These are phyloP conservation scores for Paramecium primaurelia DNA, from an alignment of 73 alveolate species.

Conservation along the genomic window DNA sequence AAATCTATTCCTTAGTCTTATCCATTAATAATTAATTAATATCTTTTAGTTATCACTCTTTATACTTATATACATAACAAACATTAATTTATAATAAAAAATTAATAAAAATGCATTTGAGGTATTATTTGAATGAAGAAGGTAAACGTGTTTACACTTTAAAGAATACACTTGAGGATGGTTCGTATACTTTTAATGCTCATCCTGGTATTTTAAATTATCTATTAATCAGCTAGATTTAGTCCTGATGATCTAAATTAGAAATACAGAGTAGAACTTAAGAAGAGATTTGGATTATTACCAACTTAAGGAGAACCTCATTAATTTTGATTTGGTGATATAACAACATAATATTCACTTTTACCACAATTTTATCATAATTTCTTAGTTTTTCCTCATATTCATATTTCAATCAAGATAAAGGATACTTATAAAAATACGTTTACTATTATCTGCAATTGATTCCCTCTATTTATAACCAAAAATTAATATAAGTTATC, in stretches of 20 bases:
- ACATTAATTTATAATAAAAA: not conserved
- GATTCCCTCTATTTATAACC: too few relatives aligned
- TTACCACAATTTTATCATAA: not conserved
- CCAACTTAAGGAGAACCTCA: not conserved
- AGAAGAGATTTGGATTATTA: not conserved
- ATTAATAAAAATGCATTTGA: not conserved
- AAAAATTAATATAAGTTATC: too few relatives aligned
- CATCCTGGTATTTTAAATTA: not conserved
- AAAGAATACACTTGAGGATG: not conserved
- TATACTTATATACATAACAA: not conserved
- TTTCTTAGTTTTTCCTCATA: not conserved
- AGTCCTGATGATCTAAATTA: not conserved
- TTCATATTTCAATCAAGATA: not conserved
- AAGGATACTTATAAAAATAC: not conserved
- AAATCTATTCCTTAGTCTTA: conserved; percentile 33
- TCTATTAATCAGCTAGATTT: not conserved
- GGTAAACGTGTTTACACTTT: not conserved
- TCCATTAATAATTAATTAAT: conserved; percentile 21
- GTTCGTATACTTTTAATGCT: not conserved
- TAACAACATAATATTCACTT: not conserved
- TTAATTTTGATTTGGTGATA: not conserved
- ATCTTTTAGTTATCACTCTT: not conserved
- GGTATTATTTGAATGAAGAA: not conserved
- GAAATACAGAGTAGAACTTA: not conserved
- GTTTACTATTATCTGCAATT: too few relatives aligned